Evolutionary conservation across 495 filamentous ascomycete genomes (phyloP), one percentile per base, ranked within the genome.

Genomic region (Lophiostoma macrostomum): DNA sequence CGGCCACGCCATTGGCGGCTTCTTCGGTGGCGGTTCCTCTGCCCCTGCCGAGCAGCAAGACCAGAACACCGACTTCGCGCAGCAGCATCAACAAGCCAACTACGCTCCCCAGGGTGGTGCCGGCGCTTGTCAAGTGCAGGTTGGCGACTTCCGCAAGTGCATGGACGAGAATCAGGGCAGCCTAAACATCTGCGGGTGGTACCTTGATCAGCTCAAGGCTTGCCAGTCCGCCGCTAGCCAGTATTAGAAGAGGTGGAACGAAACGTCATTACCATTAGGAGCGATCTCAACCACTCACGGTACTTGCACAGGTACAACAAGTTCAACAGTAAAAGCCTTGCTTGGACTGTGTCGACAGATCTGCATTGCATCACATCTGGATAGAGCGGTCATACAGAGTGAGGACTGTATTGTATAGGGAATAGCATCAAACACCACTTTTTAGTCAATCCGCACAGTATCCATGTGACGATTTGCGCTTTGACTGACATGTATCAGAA

Each of bases 141-240:
- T 89, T 23, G 83, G 81, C 70, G 78, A 78, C 71, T 96, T 98
- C 81, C 89, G 89, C 56, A 83, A 85, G 73, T 98, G 93, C 80
- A 82, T 98, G 81, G 90, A 96, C 67, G 85, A 98, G 62, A 85
- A 98, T 70, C 71, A 81, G 64, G 94, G 94, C 50, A 86, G 93
- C 70, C 83, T 97, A 85, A 84, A 86, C 69, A 95, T 95, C 64
- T 98, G 93, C 74, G 83, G 84, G 56, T 98, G 93, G 93, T 98
- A 98, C 69, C 71, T 98, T 63, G 91, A 97, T 71, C 93, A 98
- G 80, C 76, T 98, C 22, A 95, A 96, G 79, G 88, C 91, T 43
- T 97, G 91, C 79, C 91, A 97, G 80, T 74, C 77, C 63, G 89
- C 91, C 63, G 87, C 91, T 45, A 86, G 77, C 72, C 86, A 84